These are phyloP conservation scores for Davidsoniella australis DNA, from an alignment of 2,329 filamentous ascomycete genomes.

Conservation along the genomic window DNA sequence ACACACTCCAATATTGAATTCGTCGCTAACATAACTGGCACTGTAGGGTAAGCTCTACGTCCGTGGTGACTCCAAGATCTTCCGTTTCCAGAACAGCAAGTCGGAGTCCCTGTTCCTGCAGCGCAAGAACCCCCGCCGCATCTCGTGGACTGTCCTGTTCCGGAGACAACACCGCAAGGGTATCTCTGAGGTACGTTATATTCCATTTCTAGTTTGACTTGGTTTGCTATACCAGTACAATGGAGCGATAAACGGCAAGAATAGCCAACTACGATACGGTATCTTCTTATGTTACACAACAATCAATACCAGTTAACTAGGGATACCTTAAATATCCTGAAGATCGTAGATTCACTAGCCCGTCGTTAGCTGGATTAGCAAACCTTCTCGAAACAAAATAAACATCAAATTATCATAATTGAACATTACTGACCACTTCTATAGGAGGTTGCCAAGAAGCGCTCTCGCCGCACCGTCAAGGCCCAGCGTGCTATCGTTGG, in stretches of 20 bases:
- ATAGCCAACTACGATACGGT: no score
- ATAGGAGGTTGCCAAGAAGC: slow-evolving; percentile 99
- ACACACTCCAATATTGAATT: not conserved
- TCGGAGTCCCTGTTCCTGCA: slow-evolving; percentile 99
- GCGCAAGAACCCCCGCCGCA: slow-evolving; percentile 99
- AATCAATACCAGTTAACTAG: no score
- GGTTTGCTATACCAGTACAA: no score
- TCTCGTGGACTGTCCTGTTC: slow-evolving; percentile 97
- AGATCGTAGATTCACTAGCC: no score
- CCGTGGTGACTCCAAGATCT: slow-evolving; percentile 99
- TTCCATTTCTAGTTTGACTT: not conserved
- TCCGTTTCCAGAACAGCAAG: slow-evolving; percentile 99
- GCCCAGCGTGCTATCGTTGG: slow-evolving; percentile 96
- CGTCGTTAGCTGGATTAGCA: not conserved
- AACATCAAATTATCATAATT: not conserved
- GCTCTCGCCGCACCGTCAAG: slow-evolving; percentile 95
- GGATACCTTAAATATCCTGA: not conserved
- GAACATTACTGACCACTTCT: slow-evolving; percentile 24
- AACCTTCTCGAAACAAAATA: not conserved
- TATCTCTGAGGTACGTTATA: slow-evolving; percentile 85
- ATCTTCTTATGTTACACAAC: no score
- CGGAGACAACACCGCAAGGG: slow-evolving; percentile 99
- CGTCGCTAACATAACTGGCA: slow-evolving; percentile 5
- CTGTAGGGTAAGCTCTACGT: slow-evolving; percentile 95
- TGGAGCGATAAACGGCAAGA: no score